Base-by-base conservation (phyloP, 2,329 filamentous ascomycete genomes). In the Ceratocystis albifundus region DNA sequence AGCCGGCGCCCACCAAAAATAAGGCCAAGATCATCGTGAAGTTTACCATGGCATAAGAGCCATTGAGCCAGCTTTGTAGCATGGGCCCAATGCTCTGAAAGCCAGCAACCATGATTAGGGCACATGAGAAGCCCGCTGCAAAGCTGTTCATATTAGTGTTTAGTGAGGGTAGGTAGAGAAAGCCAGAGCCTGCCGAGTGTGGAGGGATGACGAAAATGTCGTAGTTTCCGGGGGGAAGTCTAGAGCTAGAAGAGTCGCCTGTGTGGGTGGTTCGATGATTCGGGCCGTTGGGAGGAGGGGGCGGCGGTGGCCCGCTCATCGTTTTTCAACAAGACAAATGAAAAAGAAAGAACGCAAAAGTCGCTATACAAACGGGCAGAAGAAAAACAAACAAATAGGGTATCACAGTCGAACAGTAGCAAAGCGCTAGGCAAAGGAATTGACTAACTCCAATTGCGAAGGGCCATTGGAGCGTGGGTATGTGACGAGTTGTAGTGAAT, bases 141-240 rank as follows among this genome's bases (percentile, higher is more conserved):
- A 96, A 97, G 76, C 90, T 96, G 76, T 96, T 96, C 72, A 88
- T 82, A 72, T 94, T 89, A 22, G 90, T 88, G 73, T 88, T 84
- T 69, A 97, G 76, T 0, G 92, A 96, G 0, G 93, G 93, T n/a
- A 97, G 83, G 75, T 97, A 96, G 32, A 97, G 80, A 76, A 96
- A 96, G 44, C 93, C 93, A 0, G 86, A 85, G 65, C 93, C 93
- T 5, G 92, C 83, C 10, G 91, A 93, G 75, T 96, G 91, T 61
- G 92, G 90, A 6, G 93, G 93, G 72, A 97, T 92, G 74, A 96
- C 88, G 78, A 96, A 96, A 74, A 97, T 96, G 78, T 97, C 93
- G 76, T 96, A 97, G 74, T 94, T 95, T 66, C 93, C 92, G 0
- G 88, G 82, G 2, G 93, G 93, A 61, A 96, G 79, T 66, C 88